Base-by-base conservation (phyloP, 371 early-diverging fungal genomes). In the Fennellomyces sp. region DNA sequence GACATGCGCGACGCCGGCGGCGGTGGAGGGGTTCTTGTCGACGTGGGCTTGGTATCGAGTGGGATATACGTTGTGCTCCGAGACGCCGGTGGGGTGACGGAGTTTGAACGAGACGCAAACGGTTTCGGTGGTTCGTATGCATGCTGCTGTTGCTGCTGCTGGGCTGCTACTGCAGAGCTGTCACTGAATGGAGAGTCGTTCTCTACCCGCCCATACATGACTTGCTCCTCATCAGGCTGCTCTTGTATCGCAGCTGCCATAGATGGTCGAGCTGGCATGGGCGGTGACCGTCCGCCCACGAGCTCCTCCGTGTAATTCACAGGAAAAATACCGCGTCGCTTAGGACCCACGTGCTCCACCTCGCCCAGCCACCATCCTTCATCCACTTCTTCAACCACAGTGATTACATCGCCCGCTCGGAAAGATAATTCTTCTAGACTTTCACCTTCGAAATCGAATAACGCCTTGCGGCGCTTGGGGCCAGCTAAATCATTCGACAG, bases 281-380 rank as follows among this genome's bases (percentile, higher is more conserved):
- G 56, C 6, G 60, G 55, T 26, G 56, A 45, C 4, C 38, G 39
- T 8, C 23, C 10, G 11, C 21, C 29, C 2, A 51, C 29, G 23
- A 64, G 36, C 6, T 60, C 63, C 47, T 89, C 89, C 3, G 87
- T 88, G 55, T 93, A 93, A 58, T 91, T 91, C n/a, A 84, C 83
- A n/a, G 94, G 94, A 69, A 94, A 94, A 66, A 94, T 85, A 19
- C 94, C 94, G 5, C 67, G 68, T 35, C 72, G 64, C 42, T 55
- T 53, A 25, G 61, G 58, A 15, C 83, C 76, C 30, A 63, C 54
- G 4, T 79, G 63, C 56, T 86, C 80, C 6, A 88, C 64, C 62
- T 88, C 88, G n/a, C 94, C 94, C 13, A 85, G 63, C 94, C 94
- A 94, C 93, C 94, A 94, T 2, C 94, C 94, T 52, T 91, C 89